Percentiles rank a stretch among this genome's conserved stretches.
phyloP scores from a whole-genome alignment of 305 asterid genomes.

The Lippia alba region DNA sequence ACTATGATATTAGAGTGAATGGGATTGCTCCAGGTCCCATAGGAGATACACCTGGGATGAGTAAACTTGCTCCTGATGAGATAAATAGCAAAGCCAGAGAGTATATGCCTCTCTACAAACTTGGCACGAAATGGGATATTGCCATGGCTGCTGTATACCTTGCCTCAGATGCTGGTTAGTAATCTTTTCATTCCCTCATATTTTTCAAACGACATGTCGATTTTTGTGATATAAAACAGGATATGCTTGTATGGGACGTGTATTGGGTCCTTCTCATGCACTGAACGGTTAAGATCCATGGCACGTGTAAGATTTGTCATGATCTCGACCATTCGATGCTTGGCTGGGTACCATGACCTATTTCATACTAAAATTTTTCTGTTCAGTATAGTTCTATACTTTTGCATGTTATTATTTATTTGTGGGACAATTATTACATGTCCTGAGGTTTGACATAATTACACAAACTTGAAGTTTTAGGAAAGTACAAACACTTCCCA shows the following conservation, averaged over 20 bases:
- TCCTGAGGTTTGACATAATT: no score
- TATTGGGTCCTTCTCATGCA: no score
- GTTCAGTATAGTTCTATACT: no score
- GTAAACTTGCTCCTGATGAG: slow-evolving; percentile 71
- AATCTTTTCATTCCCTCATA: background rate
- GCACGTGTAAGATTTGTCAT: no score
- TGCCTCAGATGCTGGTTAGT: slow-evolving; percentile 79
- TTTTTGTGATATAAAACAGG: background rate
- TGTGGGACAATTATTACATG: no score
- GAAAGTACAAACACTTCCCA: no score
- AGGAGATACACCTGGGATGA: slow-evolving; percentile 69
- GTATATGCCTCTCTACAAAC: slow-evolving; percentile 61
- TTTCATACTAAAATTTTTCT: no score
- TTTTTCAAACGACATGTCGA: background rate
- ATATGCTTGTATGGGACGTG: background rate
- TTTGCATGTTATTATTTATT: no score
- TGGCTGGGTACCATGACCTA: no score
- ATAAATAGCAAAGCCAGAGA: slow-evolving; percentile 46
- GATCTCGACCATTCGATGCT: no score
- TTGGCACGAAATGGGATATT: slow-evolving; percentile 82
- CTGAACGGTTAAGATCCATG: no score
- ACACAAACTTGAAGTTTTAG: no score
- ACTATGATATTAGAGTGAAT: slow-evolving; percentile 76
- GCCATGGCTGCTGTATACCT: slow-evolving; percentile 85
- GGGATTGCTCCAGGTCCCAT: slow-evolving; percentile 91